A percentile compares a stretch with the other conserved stretches of the same genome.
phyloP scores from a whole-genome alignment of 2,329 filamentous ascomycete species.

The Penicillium brasilianum region DNA sequence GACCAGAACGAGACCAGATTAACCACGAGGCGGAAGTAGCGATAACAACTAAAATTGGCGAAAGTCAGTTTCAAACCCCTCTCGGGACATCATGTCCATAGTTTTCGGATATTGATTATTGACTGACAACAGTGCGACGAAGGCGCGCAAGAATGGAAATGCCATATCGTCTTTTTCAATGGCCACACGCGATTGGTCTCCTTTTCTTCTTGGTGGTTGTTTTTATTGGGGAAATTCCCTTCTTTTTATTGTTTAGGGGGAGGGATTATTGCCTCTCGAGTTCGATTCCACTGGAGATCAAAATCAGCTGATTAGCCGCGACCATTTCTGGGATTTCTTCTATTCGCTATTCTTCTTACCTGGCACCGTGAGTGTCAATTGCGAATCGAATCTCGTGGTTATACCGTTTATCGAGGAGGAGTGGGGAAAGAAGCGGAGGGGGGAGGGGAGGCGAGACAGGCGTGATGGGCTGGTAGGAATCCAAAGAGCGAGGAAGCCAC shows the following conservation, averaged over 20 bases:
- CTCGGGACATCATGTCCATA: not conserved
- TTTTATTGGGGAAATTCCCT: not conserved
- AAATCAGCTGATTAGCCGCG: not conserved
- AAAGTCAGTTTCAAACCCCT: conserved; percentile 10
- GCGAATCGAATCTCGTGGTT: not conserved
- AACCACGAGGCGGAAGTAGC: conserved; percentile 83
- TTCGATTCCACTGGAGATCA: not conserved
- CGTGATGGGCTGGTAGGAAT: conserved; percentile 17
- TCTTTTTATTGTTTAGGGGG: not conserved
- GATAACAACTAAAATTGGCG: conserved; percentile 70
- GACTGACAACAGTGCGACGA: conserved; percentile 50
- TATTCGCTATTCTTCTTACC: not conserved
- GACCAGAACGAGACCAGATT: conserved; percentile 85
- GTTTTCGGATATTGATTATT: not conserved
- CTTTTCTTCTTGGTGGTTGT: not conserved
- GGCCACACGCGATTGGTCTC: not conserved
- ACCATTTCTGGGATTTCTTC: not conserved
- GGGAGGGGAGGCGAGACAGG: not conserved
- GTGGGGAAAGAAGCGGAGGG: not conserved
- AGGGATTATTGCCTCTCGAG: no score
- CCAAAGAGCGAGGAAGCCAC: conserved; percentile 21
- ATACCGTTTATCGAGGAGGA: not conserved
- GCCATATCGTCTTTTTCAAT: conserved; percentile 34
- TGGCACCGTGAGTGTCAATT: conserved; percentile 15
- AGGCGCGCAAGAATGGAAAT: conserved; percentile 47